Conservation (phyloP, 1,284 basidiomycete genomes). For the Fomitopsis pinicola region DNA sequence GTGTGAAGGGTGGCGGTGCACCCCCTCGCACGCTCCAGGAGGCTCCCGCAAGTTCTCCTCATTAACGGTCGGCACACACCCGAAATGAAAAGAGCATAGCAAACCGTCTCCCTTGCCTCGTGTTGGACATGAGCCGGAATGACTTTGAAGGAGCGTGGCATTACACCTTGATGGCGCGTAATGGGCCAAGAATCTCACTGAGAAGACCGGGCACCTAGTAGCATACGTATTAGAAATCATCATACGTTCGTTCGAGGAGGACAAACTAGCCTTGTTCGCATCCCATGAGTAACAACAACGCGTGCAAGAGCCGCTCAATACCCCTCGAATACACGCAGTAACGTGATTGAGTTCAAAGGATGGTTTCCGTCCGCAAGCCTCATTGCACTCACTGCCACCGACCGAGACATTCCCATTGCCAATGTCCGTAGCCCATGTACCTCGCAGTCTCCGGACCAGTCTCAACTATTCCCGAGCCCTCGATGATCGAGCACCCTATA, state of each 20-base stretch:
- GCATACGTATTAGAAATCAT: too few relatives aligned
- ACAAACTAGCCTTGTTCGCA: too few relatives aligned
- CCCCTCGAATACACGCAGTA: not conserved
- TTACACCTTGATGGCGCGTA: not conserved
- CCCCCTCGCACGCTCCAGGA: not conserved
- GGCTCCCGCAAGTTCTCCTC: not conserved
- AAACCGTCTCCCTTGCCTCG: not conserved
- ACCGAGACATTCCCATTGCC: not conserved
- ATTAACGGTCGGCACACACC: not conserved
- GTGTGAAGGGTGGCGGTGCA: not conserved
- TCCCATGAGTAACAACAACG: too few relatives aligned
- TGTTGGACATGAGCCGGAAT: not conserved
- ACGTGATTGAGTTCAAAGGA: not conserved
- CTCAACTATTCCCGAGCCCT: slow-evolving; percentile 22
- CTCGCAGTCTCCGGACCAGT: slow-evolving; percentile 20
- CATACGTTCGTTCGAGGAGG: too few relatives aligned
- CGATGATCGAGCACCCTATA: slow-evolving; percentile 21
- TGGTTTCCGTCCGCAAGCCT: not conserved
- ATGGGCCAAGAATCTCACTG: too few relatives aligned
- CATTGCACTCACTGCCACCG: not conserved
- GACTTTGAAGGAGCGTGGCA: not conserved
- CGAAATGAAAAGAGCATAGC: not conserved
- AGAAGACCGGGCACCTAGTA: not conserved
- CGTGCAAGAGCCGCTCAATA: not conserved
- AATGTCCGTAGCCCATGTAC: slow-evolving; percentile 14